Evolutionary conservation across 106 monocot genomes (phyloP), one percentile per base, ranked within the genome.

Genomic region (Apostasia shenzhenica): DNA sequence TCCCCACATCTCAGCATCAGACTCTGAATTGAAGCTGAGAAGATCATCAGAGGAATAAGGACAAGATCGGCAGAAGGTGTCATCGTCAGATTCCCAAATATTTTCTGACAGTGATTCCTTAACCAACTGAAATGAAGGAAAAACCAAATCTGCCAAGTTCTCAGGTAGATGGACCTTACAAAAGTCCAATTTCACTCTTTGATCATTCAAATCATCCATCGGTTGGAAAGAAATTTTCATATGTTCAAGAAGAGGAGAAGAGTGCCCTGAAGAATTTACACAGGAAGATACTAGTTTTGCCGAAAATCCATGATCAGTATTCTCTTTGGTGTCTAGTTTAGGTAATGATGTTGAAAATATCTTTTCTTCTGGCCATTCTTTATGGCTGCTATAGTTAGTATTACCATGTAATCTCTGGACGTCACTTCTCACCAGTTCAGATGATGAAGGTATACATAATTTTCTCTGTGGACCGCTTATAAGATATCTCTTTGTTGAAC

Each of bases 141-240:
- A 99, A 48, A 78, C 68, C 26, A 75, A 14, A 48, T 85, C 83
- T 73, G 84, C 85, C 57, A 44, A 43, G 57, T 54, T 76, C 68
- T 86, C 86, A 71, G 73, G 75, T 26, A 81, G 71, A 85, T 80
- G 69, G 11, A 73, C 71, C 70, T 75, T 78, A 38, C 67, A 69
- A 77, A 90, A 87, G 41, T 90, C 79, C 73, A 90, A 43, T 55
- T 83, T 90, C 70, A 90, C 8, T 59, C 72, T 82, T 39, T 78
- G 77, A n/a, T 46, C 63, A 4, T 79, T 75, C 10, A 69, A 71
- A 13, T 72, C 63, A 79, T 85, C 83, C 73, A 90, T 73, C 53
- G 93, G 90, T 37, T 80, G 77, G 66, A 87, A 88, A 53, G 92
- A 93, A 50, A 93, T 76, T 70, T 99, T 93, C 93, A 99, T 99